Base-by-base conservation (phyloP, 1,139 yeast genomes). In the Petasospora fabianii region DNA sequence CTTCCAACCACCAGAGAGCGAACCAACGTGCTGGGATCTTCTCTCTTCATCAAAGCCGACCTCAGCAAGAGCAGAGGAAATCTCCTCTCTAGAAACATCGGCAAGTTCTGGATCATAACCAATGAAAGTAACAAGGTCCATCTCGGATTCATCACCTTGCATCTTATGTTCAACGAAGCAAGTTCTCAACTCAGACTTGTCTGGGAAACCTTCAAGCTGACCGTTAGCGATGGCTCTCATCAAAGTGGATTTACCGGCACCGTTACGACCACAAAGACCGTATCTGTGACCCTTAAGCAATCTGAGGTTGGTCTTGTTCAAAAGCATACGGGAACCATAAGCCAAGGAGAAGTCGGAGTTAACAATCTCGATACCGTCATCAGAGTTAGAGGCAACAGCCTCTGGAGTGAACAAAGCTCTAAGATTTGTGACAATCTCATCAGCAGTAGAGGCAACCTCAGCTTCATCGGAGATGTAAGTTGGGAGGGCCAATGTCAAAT, bases 1-100 rank as follows among this genome's bases (percentile, higher is more conserved):
- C 68, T 92, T 92, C 97, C 97, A 88, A 62, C 98, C 98, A 65
- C 98, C 98, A 43, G 97, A 87, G 49, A 92, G 72, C 2, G 97
- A 85, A 32, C 97, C 96, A 46, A 92, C 97, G 38, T 86, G 76
- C 66, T 90, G 97, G 24, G 75, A 72, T 57, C 95, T 76, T 70
- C 97, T 79, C 59, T 84, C 94, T 37, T 84, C 92, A 48, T 94
- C 82, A 64, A 92, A 92, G 3, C 97, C 98, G 60, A 92, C 97
- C 40, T 77, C 78, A 36, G 68, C 77, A 48, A 92, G 73, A 21
- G 96, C 97, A 3, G 60, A 61, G 19, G 92, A 65, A 58, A 92
- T 87, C 39, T 84, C 95, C 11, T 76, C 80, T 42, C 69, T 73
- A 15, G 78, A 75, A 47, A 80, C 82, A 43, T 65, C 61, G 34